These are phyloP conservation scores for Penicillium ucsense DNA, from an alignment of 495 filamentous ascomycete genomes.

Conservation along the genomic window DNA sequence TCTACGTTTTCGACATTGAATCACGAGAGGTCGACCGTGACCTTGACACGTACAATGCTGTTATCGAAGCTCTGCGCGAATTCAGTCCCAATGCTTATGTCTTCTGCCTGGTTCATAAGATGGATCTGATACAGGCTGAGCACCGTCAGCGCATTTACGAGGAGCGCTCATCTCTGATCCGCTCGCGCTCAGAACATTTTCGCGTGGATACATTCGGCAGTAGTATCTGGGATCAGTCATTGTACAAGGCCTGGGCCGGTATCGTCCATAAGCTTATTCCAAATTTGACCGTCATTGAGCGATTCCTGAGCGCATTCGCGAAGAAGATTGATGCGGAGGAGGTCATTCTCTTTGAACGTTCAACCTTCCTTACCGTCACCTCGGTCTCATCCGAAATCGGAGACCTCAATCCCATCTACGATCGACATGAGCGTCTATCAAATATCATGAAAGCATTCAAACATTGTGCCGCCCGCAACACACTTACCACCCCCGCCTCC, in stretches of 20 bases:
- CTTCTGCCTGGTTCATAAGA: slow-evolving; percentile 94
- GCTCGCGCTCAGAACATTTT: slow-evolving; percentile 64
- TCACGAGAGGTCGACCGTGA: slow-evolving; percentile 87
- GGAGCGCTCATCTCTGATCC: slow-evolving; percentile 63
- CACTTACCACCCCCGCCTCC: slow-evolving; percentile 40
- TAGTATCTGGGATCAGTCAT: slow-evolving; percentile 94
- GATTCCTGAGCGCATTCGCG: slow-evolving; percentile 66
- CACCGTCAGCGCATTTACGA: slow-evolving; percentile 72
- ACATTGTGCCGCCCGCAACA: slow-evolving; percentile 58
- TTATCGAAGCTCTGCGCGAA: slow-evolving; percentile 76
- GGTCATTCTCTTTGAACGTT: slow-evolving; percentile 89
- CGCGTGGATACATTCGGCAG: slow-evolving; percentile 70
- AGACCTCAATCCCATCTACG: slow-evolving; percentile 71
- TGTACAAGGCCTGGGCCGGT: slow-evolving; percentile 97
- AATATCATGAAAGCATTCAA: slow-evolving; percentile 98
- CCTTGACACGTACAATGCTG: slow-evolving; percentile 75
- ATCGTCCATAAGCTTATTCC: slow-evolving; percentile 96
- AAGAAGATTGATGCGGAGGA: slow-evolving; percentile 83
- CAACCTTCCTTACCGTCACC: slow-evolving; percentile 89
- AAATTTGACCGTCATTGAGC: slow-evolving; percentile 82
- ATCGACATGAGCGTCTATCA: slow-evolving; percentile 86
- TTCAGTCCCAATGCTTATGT: slow-evolving; percentile 75
- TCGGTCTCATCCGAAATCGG: slow-evolving; percentile 67
- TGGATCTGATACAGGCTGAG: slow-evolving; percentile 85
- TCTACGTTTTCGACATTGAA: slow-evolving; percentile 99